phyloP scores from a whole-genome alignment of 2,329 filamentous ascomycete species.

The Apiospora arundinis region DNA sequence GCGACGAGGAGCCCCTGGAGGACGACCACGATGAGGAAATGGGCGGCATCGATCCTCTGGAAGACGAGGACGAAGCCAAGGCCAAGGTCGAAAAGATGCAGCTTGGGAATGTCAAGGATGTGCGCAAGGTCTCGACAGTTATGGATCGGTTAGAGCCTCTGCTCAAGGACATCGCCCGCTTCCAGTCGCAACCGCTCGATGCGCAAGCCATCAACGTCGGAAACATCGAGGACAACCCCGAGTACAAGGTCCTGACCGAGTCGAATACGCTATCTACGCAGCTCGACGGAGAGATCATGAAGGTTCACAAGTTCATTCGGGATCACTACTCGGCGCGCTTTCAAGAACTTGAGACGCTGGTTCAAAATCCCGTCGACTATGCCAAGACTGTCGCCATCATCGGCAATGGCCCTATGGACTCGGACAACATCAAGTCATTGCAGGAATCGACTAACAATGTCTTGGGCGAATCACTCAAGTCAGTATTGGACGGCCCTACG shows the following conservation, averaged over 20 bases:
- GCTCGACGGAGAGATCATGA: slow-evolving; percentile 90
- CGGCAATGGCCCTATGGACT: slow-evolving; percentile 87
- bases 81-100: slow-evolving; percentile 85
- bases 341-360: slow-evolving; percentile 87
- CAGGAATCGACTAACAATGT: slow-evolving; percentile 80
- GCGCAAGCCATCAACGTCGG: slow-evolving; percentile 72
- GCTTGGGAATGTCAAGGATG: slow-evolving; percentile 74
- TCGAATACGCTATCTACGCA: slow-evolving; percentile 89
- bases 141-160: slow-evolving; percentile 84
- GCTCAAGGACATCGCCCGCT: slow-evolving; percentile 84
- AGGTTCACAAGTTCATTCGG: slow-evolving; percentile 94
- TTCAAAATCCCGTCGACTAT: slow-evolving; percentile 93
- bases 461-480: slow-evolving; percentile 75
- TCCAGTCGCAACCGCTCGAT: slow-evolving; percentile 71
- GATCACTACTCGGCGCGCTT: slow-evolving; percentile 96
- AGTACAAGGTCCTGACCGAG: slow-evolving; percentile 86
- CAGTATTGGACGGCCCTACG: slow-evolving; percentile 85
- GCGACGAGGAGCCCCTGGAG: slow-evolving; percentile 62
- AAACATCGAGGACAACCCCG: slow-evolving; percentile 89
- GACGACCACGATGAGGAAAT: slow-evolving; percentile 68
- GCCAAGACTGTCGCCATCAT: slow-evolving; percentile 94
- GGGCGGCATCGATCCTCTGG: slow-evolving; percentile 58
- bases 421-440: slow-evolving; percentile 78
- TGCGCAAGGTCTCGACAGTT: slow-evolving; percentile 78
- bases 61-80: slow-evolving; percentile 74